Percentiles rank a stretch among this genome's conserved stretches.
Conservation (phyloP, 495 filamentous ascomycete species). For the Penicillium tannophilum region DNA sequence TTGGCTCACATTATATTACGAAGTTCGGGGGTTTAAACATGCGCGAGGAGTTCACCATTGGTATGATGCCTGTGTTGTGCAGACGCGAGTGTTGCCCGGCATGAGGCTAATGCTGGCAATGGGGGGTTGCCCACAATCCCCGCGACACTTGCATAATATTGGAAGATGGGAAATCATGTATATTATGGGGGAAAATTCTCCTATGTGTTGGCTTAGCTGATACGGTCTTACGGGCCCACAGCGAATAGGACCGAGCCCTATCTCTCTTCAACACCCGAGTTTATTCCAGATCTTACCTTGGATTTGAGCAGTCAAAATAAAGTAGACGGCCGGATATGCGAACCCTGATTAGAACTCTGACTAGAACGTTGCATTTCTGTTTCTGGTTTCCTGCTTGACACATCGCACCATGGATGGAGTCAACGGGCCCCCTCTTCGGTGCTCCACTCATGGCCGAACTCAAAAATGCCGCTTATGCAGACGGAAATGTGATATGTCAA, state of each 20-base stretch:
- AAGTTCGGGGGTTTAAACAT: neutral
- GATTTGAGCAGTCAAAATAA: neutral
- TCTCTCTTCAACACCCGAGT: neutral
- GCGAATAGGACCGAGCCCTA: too few relatives aligned
- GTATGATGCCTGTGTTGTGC: neutral
- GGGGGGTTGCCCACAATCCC: neutral
- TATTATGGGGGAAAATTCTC: neutral
- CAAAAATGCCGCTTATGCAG: neutral
- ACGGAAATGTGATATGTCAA: slow-evolving; percentile 4
- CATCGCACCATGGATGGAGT: neutral
- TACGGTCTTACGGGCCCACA: too few relatives aligned
- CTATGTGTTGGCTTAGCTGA: neutral
- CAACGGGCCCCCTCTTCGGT: slow-evolving; percentile 1
- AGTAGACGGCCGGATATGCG: neutral
- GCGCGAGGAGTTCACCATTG: neutral
- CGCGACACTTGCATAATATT: neutral
- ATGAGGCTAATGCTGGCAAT: neutral
- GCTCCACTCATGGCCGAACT: slow-evolving; percentile 13
- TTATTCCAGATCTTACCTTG: neutral
- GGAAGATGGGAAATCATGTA: neutral
- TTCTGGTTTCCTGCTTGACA: neutral
- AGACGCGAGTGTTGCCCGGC: neutral
- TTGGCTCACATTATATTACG: neutral
- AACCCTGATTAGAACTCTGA: neutral
- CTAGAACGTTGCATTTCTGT: neutral